A percentile compares a stretch with the other conserved stretches of the same genome.
phyloP scores from a whole-genome alignment of 257 asterid genomes.

The Solanum piurae region DNA sequence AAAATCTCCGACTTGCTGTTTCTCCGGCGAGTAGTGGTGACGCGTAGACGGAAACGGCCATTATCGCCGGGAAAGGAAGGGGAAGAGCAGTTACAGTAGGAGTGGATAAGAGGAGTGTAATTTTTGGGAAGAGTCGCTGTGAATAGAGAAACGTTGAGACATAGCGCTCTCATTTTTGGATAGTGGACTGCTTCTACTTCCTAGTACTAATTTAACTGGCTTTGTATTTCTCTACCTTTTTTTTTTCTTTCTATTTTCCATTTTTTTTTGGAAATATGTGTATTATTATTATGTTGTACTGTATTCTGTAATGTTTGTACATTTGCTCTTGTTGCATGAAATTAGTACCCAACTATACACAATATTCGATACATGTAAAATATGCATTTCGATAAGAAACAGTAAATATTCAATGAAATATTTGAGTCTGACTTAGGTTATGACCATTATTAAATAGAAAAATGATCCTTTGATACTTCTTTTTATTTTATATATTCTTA shows the following conservation, averaged over 20 bases:
- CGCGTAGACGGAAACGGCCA: not conserved
- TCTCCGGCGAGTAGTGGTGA: not conserved
- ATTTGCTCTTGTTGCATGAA: not conserved
- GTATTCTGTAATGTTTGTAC: not conserved
- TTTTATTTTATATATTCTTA: no score
- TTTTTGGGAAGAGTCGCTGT: not conserved
- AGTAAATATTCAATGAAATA: not conserved
- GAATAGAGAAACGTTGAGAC: not conserved
- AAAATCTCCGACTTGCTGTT: constrained; percentile 10
- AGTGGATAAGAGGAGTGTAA: not conserved
- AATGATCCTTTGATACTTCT: not conserved
- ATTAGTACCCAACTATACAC: not conserved
- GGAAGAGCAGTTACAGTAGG: not conserved
- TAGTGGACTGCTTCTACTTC: not conserved
- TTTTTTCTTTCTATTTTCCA: not conserved
- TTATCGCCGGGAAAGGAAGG: not conserved
- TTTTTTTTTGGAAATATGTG: not conserved
- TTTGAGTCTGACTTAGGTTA: not conserved
- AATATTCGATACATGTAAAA: not conserved
- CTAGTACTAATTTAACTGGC: not conserved
- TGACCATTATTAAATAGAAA: not conserved
- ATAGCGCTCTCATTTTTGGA: not conserved
- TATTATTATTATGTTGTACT: not conserved
- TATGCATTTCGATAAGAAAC: not conserved
- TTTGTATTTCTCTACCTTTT: not conserved